Base-by-base conservation (phyloP, 75 land plant species). In the Pseudotsuga menziesii region DNA sequence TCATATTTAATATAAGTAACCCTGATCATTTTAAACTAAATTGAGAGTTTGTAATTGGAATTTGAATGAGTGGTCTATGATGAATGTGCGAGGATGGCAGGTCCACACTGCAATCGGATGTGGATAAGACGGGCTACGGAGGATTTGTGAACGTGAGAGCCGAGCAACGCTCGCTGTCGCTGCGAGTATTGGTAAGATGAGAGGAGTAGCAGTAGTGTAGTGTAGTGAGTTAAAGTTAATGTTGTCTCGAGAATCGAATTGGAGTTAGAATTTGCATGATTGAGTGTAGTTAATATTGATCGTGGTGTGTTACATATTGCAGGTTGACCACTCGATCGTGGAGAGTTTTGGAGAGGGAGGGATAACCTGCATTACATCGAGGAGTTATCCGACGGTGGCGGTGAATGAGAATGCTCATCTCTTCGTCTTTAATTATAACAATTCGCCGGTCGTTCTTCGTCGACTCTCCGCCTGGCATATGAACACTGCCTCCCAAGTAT, bases 271-370 rank as follows among this genome's bases (percentile, higher is more conserved):
- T 9, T 5, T 0, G 5, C 0, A 0, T 62, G 22, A 13, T 19
- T 62, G 13, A 22, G 17, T 62, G 11, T 23, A 3, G 3, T 22
- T 23, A 3, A 0, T 22, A 64, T 64, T 64, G 4, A 29, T 64
- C n/a, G n/a, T n/a, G n/a, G n/a, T n/a, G 27, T 71, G 23, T 41
- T 78, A 23, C 77, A 91, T 71, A 12, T 41, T 78, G 25, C 77
- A 91, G 93, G 84, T 91, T 56, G 93, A 91, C 62, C 82, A 79
- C 39, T 91, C 93, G 2, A 87, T 91, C 3, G 82, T 91, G 27
- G 93, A 91, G 81, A 89, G 89, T 15, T 91, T 87, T 83, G 93
- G 83, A 2, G 92, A 66, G 1, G 86, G 81, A 27, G 93, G 93
- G 6, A 86, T 48, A 71, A 76, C 76, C 13, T 83, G 87, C 72